phyloP scores from a whole-genome alignment of 192 early-diverging fungal genomes.

The Funneliformis geosporum region DNA sequence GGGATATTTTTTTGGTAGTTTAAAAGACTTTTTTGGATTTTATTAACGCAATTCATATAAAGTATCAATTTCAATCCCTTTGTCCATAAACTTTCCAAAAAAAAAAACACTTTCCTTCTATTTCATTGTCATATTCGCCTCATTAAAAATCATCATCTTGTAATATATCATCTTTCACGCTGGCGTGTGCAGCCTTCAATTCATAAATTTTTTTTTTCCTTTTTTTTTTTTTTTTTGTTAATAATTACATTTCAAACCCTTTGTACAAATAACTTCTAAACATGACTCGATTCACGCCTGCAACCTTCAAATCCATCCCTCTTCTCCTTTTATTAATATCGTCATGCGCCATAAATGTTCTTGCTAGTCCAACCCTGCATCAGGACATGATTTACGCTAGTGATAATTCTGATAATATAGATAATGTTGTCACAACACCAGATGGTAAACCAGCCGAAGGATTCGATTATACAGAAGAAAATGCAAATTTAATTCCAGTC shows the following conservation, averaged over 20 bases:
- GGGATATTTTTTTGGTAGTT: conserved; percentile 17
- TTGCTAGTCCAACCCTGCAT: conserved; percentile 12
- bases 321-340: conserved; percentile 12
- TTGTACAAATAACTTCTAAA: neutral
- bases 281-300: neutral
- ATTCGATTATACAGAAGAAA: neutral
- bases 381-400: neutral
- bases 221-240: conserved; percentile 2
- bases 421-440: neutral
- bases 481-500: neutral
- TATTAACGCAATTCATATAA: neutral
- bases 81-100: conserved; percentile 14
- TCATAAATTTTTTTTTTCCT: neutral
- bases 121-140: neutral
- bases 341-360: neutral
- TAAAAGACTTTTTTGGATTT: neutral
- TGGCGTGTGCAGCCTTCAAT: conserved; percentile 23
- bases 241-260: neutral
- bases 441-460: neutral
- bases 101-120: neutral
- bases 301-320: neutral
- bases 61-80: neutral
- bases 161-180: conserved; percentile 11
- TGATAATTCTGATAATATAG: neutral
- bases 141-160: neutral